phyloP scores from a whole-genome alignment of 139 green algal species.

The Dunaliella primolecta region DNA sequence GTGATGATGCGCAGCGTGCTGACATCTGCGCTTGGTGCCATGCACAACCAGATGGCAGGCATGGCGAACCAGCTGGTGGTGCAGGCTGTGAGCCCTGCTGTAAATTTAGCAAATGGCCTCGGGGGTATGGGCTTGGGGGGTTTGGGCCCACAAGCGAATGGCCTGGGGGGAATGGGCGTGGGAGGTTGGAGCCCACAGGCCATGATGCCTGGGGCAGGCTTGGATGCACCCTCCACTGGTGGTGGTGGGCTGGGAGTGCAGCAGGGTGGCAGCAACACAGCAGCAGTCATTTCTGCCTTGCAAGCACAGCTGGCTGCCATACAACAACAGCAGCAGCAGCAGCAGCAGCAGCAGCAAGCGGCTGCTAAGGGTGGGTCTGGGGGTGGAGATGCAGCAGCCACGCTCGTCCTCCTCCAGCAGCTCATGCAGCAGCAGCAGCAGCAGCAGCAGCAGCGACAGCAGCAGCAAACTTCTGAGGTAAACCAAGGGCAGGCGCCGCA shows the following conservation, averaged over 20 bases:
- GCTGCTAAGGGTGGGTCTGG: background rate
- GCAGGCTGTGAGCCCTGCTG: slow-evolving; percentile 18
- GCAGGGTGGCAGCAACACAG: background rate
- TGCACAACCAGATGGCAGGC: slow-evolving; percentile 33
- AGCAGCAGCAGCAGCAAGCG: background rate
- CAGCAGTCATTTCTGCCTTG: background rate
- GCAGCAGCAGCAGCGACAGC: background rate
- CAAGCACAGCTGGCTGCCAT: background rate
- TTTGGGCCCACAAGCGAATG: background rate
- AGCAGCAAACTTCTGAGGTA: no score
- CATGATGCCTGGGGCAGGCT: no score
- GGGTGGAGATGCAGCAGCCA: background rate
- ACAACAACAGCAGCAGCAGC: background rate
- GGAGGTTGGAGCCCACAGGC: background rate
- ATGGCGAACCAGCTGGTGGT: slow-evolving; percentile 38
- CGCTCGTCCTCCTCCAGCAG: background rate
- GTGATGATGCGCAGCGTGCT: slow-evolving; percentile 36
- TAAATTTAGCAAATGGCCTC: background rate
- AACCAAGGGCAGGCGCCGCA: background rate
- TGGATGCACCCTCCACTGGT: no score
- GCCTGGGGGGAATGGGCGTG: background rate
- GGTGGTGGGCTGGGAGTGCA: background rate
- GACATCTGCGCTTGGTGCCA: slow-evolving; percentile 18
- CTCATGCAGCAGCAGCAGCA: background rate
- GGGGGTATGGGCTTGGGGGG: background rate